Conservation (phyloP, 805 yeast genomes). For the Candida manassasensis region DNA sequence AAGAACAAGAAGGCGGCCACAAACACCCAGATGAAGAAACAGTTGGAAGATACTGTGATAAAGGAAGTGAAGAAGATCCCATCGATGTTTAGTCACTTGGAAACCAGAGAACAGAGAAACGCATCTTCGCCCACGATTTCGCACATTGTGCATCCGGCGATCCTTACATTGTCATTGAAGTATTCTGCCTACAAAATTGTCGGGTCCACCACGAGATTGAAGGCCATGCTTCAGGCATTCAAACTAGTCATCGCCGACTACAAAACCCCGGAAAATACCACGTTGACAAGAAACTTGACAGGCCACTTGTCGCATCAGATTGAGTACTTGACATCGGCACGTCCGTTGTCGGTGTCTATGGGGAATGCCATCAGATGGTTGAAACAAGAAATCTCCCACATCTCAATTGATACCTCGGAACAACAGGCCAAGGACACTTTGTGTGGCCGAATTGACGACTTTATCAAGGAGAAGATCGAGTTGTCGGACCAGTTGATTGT, state of each 20-base stretch:
- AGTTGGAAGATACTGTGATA: conserved; percentile 47
- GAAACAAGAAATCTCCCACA: conserved; percentile 83
- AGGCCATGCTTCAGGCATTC: conserved; percentile 80
- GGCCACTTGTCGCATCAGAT: conserved; percentile 87
- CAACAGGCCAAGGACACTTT: conserved; percentile 62
- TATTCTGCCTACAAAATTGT: conserved; percentile 80
- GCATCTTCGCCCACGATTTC: conserved; percentile 53
- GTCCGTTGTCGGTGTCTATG: conserved; percentile 92
- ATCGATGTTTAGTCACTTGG: conserved; percentile 72
- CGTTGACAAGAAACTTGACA: conserved; percentile 83
- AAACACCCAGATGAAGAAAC: conserved; percentile 49
- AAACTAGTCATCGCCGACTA: conserved; percentile 75
- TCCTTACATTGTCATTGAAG: conserved; percentile 71
- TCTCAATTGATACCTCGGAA: conserved; percentile 70
- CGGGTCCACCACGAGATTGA: conserved; percentile 84
- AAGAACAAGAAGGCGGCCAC: conserved; percentile 37
- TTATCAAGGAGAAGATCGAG: conserved; percentile 79
- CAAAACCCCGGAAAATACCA: conserved; percentile 77
- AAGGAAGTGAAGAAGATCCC: conserved; percentile 43
- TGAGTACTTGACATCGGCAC: conserved; percentile 82
- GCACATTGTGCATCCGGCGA: conserved; percentile 80
- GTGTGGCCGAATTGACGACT: conserved; percentile 67
- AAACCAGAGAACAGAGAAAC: conserved; percentile 71
- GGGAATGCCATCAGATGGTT: conserved; percentile 98
- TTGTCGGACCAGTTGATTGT: conserved; percentile 79